These are phyloP conservation scores for Tubosaeta sp. DNA, from an alignment of 768 basidiomycete species.

Conservation along the genomic window DNA sequence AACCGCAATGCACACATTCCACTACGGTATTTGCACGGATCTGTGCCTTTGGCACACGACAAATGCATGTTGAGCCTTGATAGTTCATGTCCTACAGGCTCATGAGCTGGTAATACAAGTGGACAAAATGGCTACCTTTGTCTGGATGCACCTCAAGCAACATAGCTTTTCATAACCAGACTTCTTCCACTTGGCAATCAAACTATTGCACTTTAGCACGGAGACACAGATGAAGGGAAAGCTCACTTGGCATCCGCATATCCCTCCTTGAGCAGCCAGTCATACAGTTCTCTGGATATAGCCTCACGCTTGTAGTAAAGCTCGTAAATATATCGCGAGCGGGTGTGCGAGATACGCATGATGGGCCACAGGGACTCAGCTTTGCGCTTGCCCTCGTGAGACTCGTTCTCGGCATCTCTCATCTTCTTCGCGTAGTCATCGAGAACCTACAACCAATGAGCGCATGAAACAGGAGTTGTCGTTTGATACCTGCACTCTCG, in stretches of 20 bases:
- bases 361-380: constrained; percentile 94
- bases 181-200: constrained; percentile 99
- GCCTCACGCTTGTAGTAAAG: constrained; percentile 98
- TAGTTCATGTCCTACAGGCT: constrained; percentile 91
- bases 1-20: constrained; percentile 96
- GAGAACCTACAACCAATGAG: constrained; percentile 59
- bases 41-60: constrained; percentile 93
- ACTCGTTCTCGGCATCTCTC: constrained; percentile 98
- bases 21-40: constrained; percentile 87
- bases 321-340: constrained; percentile 96
- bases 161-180: constrained; percentile 97
- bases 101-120: constrained; percentile 8
- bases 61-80: constrained; percentile 96
- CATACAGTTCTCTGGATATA: constrained; percentile 87
- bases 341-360: constrained; percentile 95
- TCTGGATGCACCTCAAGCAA: constrained; percentile 95
- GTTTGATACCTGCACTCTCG: constrained; percentile 51
- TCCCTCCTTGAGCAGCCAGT: constrained; percentile 96
- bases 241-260: constrained; percentile 95
- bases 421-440: constrained; percentile 99
- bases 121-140: constrained; percentile 47
- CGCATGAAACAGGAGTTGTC: background rate
- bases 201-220: constrained; percentile 39
- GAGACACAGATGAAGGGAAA: background rate
- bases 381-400: constrained; percentile 97